These are phyloP conservation scores for Trichosporon inkin DNA, from an alignment of 1,284 basidiomycete genomes.

Conservation along the genomic window DNA sequence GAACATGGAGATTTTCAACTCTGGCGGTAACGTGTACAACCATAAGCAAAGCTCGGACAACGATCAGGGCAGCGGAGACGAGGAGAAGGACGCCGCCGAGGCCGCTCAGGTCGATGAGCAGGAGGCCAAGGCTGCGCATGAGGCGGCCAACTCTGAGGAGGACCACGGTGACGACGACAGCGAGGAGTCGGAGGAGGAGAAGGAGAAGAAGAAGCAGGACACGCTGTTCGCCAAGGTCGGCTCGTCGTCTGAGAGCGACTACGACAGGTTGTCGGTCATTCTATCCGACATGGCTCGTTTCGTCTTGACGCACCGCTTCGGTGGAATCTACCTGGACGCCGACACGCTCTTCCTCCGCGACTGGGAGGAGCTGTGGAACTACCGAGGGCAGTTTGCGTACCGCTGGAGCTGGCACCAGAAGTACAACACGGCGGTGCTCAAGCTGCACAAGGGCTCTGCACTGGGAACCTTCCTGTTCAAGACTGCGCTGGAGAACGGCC, in stretches of 20 bases:
- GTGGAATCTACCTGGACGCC: slow-evolving; percentile 80
- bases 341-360: slow-evolving; percentile 83
- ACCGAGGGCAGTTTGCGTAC: slow-evolving; percentile 81
- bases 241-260: slow-evolving; percentile 67
- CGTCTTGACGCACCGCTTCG: slow-evolving; percentile 76
- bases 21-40: slow-evolving; percentile 63
- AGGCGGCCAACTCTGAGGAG: slow-evolving; percentile 10
- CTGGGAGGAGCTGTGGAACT: slow-evolving; percentile 86
- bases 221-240: slow-evolving; percentile 67
- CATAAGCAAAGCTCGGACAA: slow-evolving; percentile 16
- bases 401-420: slow-evolving; percentile 73
- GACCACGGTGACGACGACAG: slow-evolving; percentile 10
- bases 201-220: slow-evolving; percentile 52
- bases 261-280: slow-evolving; percentile 74
- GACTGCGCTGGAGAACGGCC: slow-evolving; percentile 73
- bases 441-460: slow-evolving; percentile 74
- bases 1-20: slow-evolving; percentile 64
- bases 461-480: slow-evolving; percentile 76
- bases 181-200: slow-evolving; percentile 10
- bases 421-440: slow-evolving; percentile 82
- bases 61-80: slow-evolving; percentile 16
- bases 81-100: slow-evolving; percentile 44
- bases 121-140: slow-evolving; percentile 27
- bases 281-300: slow-evolving; percentile 84
- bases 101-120: background rate